Conservation (phyloP, 352 stramenopile genomes). For the Globisporangium uncinulatum region DNA sequence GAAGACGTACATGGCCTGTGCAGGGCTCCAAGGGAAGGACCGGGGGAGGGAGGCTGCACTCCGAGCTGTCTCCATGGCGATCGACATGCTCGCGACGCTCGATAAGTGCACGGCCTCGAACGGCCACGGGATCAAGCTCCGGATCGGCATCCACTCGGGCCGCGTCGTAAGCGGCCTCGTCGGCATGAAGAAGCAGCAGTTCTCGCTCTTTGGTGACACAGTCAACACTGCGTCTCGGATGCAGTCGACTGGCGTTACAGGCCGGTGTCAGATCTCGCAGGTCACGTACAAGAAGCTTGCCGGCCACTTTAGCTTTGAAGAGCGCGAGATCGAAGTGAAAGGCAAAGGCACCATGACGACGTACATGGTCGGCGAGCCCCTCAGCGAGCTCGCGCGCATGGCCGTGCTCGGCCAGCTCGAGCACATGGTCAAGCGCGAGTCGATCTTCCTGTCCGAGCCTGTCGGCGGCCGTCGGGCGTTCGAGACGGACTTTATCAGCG, state of each 20-base stretch:
- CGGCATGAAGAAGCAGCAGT: conserved; percentile 91
- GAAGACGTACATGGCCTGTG: conserved; percentile 89
- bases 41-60: conserved; percentile 65
- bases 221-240: conserved; percentile 88
- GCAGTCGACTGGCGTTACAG: conserved; percentile 84
- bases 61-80: conserved; percentile 64
- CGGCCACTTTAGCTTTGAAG: conserved; percentile 71
- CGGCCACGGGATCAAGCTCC: conserved; percentile 82
- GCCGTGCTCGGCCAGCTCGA: conserved; percentile 58
- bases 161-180: conserved; percentile 86
- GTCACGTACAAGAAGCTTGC: conserved; percentile 80
- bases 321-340: conserved; percentile 81
- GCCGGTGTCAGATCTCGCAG: conserved; percentile 74
- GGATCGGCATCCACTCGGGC: conserved; percentile 89
- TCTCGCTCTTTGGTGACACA: conserved; percentile 92
- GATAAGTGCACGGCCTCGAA: conserved; percentile 71
- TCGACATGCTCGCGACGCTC: conserved; percentile 70
- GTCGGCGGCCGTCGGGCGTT: conserved; percentile 29
- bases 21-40: conserved; percentile 80
- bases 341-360: conserved; percentile 82
- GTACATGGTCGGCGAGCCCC: conserved; percentile 71
- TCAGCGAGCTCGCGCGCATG: conserved; percentile 57
- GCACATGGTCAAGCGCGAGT: conserved; percentile 62
- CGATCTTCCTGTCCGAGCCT: conserved; percentile 42
- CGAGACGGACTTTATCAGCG: conserved; percentile 47